Evolutionary conservation across 2,329 filamentous ascomycete species (phyloP).

Genomic region (Ceratocystis albifundus): DNA sequence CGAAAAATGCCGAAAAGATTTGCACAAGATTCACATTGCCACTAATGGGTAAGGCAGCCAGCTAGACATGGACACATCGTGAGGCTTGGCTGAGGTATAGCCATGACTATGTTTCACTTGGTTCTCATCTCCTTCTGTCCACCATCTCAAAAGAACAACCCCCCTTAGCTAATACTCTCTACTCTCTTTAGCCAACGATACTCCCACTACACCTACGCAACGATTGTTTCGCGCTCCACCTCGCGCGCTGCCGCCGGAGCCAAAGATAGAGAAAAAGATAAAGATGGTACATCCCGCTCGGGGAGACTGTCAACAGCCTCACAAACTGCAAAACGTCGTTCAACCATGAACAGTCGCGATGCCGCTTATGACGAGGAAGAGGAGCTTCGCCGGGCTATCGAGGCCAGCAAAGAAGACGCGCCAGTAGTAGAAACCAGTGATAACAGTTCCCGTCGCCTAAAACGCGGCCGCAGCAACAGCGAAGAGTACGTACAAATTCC

Average conservation of each 20-base stretch:
- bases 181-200: conserved; percentile 45
- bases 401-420: conserved; percentile 82
- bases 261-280: conserved; percentile 41
- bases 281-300: conserved; percentile 50
- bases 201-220: conserved; percentile 53
- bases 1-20: conserved; percentile 82
- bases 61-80: not conserved
- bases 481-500: conserved; percentile 64
- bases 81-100: conserved; percentile 24
- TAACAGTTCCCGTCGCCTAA: conserved; percentile 48
- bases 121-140: not conserved
- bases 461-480: conserved; percentile 79
- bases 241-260: conserved; percentile 42
- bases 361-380: conserved; percentile 94
- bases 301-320: conserved; percentile 41
- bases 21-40: conserved; percentile 72
- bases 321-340: conserved; percentile 67
- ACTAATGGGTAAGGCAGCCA: conserved; percentile 63
- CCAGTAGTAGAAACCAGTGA: conserved; percentile 43
- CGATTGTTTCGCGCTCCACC: conserved; percentile 43
- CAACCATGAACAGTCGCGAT: conserved; percentile 93
- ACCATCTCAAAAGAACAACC: not conserved
- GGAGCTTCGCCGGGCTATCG: conserved; percentile 74
- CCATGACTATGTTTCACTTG: conserved; percentile 6
- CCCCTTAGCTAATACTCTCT: conserved; percentile 7